phyloP scores from a whole-genome alignment of 768 basidiomycete genomes.

The Phlebiopsis flavidoalba region DNA sequence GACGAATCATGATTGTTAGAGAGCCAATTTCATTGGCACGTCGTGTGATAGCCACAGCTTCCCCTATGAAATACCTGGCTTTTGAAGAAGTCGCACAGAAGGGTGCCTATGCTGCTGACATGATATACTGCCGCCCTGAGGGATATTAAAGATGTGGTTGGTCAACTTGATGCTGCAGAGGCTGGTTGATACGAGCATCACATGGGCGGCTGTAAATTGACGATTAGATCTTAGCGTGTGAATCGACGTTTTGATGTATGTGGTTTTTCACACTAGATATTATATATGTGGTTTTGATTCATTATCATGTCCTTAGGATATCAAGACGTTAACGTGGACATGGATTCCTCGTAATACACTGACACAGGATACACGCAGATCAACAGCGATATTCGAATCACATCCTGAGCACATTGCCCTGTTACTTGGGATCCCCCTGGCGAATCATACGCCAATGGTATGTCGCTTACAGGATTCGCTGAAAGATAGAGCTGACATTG shows the following conservation, averaged over 20 bases:
- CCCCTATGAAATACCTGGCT: slow-evolving; percentile 33
- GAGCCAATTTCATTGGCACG: slow-evolving; percentile 43
- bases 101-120: slow-evolving; percentile 36
- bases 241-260: slow-evolving; percentile 36
- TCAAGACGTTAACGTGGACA: slow-evolving; percentile 49
- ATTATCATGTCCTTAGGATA: slow-evolving; percentile 22
- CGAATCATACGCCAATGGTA: slow-evolving; percentile 24
- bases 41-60: slow-evolving; percentile 45
- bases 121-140: slow-evolving; percentile 28
- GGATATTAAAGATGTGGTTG: slow-evolving; percentile 36
- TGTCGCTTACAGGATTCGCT: no score
- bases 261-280: not conserved
- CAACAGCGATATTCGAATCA: slow-evolving; percentile 34
- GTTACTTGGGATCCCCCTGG: slow-evolving; percentile 31
- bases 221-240: slow-evolving; percentile 30
- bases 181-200: slow-evolving; percentile 20
- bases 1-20: slow-evolving; percentile 8
- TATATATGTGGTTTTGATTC: not conserved
- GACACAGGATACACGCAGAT: no score
- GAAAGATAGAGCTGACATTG: no score
- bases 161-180: slow-evolving; percentile 37
- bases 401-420: slow-evolving; percentile 42
- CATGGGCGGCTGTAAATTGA: not conserved
- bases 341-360: no score
- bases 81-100: slow-evolving; percentile 32